phyloP scores from a whole-genome alignment of 2,329 filamentous ascomycete genomes.

The Ilyonectria mors-panacis region DNA sequence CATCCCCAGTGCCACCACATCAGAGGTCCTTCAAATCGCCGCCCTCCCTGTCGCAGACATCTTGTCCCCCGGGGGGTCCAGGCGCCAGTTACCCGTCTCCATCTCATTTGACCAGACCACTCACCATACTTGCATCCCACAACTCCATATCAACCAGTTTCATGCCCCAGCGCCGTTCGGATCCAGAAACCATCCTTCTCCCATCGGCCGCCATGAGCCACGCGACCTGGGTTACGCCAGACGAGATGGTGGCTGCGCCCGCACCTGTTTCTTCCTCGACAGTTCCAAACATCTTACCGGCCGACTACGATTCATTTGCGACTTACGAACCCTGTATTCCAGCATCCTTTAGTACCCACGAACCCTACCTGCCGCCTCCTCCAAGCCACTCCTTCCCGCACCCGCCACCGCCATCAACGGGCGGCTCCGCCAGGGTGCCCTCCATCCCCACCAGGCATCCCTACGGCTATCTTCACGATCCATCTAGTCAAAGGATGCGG shows the following conservation, averaged over 20 bases:
- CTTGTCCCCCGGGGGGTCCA: constrained; percentile 51
- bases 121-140: constrained; percentile 60
- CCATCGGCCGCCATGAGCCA: constrained; percentile 57
- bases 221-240: constrained; percentile 60
- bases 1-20: constrained; percentile 57
- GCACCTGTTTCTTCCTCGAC: constrained; percentile 54
- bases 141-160: constrained; percentile 56
- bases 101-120: constrained; percentile 59
- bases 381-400: constrained; percentile 45
- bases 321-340: constrained; percentile 61
- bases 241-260: constrained; percentile 55
- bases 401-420: constrained; percentile 35
- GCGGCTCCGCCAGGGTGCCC: constrained; percentile 36
- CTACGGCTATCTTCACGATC: constrained; percentile 46
- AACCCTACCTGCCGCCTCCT: constrained; percentile 60
- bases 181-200: constrained; percentile 34
- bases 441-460: constrained; percentile 36
- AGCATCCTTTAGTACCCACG: constrained; percentile 59
- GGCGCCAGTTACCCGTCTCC: constrained; percentile 64
- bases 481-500: constrained; percentile 36
- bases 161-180: constrained; percentile 52
- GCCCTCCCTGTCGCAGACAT: constrained; percentile 52
- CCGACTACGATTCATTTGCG: constrained; percentile 67
- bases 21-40: constrained; percentile 42
- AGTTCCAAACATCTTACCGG: constrained; percentile 62